Percentiles rank a stretch among this genome's conserved stretches.
Conservation (phyloP, 78 protist genomes). For the Neovahlkampfia damariscottae region DNA sequence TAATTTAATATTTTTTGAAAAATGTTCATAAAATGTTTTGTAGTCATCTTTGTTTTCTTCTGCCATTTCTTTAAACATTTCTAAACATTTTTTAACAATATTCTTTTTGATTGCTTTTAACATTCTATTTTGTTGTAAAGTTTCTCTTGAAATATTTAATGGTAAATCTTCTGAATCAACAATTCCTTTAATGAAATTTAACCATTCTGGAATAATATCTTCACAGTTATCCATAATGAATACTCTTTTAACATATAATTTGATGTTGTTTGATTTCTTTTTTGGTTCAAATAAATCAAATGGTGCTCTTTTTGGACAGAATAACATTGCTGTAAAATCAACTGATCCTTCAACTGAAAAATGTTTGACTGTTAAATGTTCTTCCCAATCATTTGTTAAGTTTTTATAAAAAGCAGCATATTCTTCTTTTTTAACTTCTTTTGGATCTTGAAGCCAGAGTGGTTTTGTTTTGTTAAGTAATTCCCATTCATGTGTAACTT, state of each 20-base stretch:
- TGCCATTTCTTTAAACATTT: conserved; percentile 89
- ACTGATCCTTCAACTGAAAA: conserved; percentile 97
- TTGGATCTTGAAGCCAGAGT: conserved; percentile 95
- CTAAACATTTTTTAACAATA: conserved; percentile 95
- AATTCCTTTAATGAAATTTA: conserved; percentile 94
- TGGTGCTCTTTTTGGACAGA: conserved; percentile 95
- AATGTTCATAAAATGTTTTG: conserved; percentile 95
- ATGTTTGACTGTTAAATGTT: conserved; percentile 97
- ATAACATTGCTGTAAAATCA: conserved; percentile 95
- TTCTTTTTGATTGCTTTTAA: conserved; percentile 96
- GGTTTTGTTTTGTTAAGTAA: conserved; percentile 98
- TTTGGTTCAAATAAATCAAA: conserved; percentile 93
- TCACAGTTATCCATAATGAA: conserved; percentile 99
- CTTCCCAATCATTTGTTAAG: conserved; percentile 96
- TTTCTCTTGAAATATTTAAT: conserved; percentile 99
- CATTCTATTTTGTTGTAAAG: conserved; percentile 96
- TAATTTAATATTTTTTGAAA: conserved; percentile 94
- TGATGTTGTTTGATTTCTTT: conserved; percentile 97
- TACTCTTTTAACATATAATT: conserved; percentile 97
- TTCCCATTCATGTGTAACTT: conserved; percentile 74
- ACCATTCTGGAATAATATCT: conserved; percentile 97
- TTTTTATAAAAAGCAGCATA: conserved; percentile 98
- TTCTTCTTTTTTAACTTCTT: conserved; percentile 95
- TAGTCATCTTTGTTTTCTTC: conserved; percentile 91
- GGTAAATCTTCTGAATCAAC: conserved; percentile 99